A percentile compares a stretch with the other conserved stretches of the same genome.
phyloP scores from a whole-genome alignment of 78 protist species.

The Cavenderia fasciculata region DNA sequence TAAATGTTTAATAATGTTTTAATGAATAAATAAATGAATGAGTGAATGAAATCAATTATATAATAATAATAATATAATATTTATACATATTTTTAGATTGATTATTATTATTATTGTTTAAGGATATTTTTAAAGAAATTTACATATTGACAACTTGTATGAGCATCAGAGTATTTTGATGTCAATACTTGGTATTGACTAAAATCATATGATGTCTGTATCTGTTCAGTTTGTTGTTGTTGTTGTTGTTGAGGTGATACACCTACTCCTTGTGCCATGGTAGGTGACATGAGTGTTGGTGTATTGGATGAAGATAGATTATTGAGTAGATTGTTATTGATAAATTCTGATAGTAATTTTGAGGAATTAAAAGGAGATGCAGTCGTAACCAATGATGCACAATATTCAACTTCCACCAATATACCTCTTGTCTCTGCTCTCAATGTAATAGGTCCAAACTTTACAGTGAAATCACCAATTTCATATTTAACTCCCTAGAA shows the following conservation, averaged over 20 bases:
- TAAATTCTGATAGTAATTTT: constrained; percentile 59
- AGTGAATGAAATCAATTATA: too few species aligned
- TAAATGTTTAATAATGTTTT: too few species aligned
- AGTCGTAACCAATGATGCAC: constrained; percentile 9
- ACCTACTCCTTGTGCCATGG: too few species aligned
- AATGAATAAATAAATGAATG: too few species aligned
- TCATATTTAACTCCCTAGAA: constrained; percentile 47
- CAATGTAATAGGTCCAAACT: constrained; percentile 45
- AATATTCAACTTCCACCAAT: constrained; percentile 44
- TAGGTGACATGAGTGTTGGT: too few species aligned
- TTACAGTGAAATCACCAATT: constrained; percentile 59
- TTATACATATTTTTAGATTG: too few species aligned
- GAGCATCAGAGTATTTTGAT: constrained; percentile 49
- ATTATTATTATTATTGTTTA: too few species aligned
- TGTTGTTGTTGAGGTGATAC: too few species aligned
- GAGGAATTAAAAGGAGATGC: constrained; percentile 51
- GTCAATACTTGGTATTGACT: constrained; percentile 41
- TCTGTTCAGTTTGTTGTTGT: constrained; percentile 32
- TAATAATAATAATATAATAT: too few species aligned
- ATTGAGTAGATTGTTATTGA: constrained; percentile 18
- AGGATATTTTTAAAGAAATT: constrained; percentile 40
- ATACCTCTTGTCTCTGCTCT: constrained; percentile 42
- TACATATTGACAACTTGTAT: constrained; percentile 60
- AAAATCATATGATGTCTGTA: constrained; percentile 59
- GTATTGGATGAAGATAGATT: too few species aligned